Conservation (phyloP, 208 protist species). For the Leishmania amazonensis region DNA sequence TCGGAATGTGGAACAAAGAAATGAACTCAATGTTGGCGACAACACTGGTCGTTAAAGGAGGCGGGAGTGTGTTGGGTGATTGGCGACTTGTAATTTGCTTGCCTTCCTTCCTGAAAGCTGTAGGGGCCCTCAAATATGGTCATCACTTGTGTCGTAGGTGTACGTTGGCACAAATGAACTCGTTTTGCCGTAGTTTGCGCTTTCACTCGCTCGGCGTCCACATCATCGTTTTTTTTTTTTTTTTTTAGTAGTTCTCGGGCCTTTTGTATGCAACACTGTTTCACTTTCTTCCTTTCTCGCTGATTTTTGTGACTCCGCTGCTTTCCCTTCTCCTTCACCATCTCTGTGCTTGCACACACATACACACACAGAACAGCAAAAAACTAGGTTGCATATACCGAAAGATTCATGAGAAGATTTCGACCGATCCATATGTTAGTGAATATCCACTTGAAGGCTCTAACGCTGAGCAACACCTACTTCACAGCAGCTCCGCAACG, state of each 20-base stretch:
- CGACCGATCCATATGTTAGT: conserved; percentile 39
- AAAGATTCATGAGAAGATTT: conserved; percentile 53
- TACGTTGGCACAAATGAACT: neutral
- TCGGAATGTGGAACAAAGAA: neutral
- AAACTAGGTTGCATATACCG: neutral
- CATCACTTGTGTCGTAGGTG: conserved; percentile 18
- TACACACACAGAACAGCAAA: neutral
- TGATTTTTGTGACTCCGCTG: conserved; percentile 9
- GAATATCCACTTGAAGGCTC: conserved; percentile 75
- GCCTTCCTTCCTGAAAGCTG: neutral
- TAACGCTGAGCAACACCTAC: conserved; percentile 58
- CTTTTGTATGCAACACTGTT: neutral
- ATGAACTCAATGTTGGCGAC: neutral
- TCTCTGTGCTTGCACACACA: neutral
- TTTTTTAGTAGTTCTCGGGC: conserved; percentile 4
- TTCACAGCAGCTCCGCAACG: conserved; percentile 29
- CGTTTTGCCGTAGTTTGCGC: conserved; percentile 10
- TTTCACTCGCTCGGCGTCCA: conserved; percentile 1
- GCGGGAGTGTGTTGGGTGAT: neutral
- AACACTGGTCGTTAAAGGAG: no score
- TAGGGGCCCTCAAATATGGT: conserved; percentile 14
- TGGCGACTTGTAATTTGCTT: neutral
- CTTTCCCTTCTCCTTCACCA: conserved; percentile 11
- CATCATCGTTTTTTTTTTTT: conserved; percentile 17
- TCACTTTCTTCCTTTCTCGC: neutral